Evolutionary conservation across 1,284 basidiomycete species (phyloP), one percentile per base, ranked within the genome.

Genomic region (Heimioporus retisporus): DNA sequence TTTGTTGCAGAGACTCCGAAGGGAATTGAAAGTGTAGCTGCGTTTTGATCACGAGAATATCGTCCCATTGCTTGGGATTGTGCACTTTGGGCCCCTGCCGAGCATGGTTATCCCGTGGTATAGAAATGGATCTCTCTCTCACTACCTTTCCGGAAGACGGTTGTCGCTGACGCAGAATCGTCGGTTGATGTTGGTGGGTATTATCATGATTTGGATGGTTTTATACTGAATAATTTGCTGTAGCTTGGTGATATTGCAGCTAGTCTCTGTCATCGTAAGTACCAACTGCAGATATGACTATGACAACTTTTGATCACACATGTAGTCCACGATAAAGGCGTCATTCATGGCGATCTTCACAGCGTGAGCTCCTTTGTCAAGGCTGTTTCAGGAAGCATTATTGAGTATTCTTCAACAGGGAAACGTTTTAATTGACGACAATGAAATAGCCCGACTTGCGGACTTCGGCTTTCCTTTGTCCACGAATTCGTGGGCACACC

Each of bases 391-490:
- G 23, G 15, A 42, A 58, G 6, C 25, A 50, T 6, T 21, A 54
- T 51, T 61, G 21, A 71, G 42, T 23, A 1, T 56, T 57, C 54
- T 40, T 60, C 19, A 19, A 21, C n/a, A 79, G 78, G 77, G 46
- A n/a, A 79, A 79, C 59, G 66, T 77, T 61, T 55, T 77, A 21
- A 69, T 77, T 16, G 62, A 71, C 50, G 70, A 70, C 10, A 8
- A 67, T n/a, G 75, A 74, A 18, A 67, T 65, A 21, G 75, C 77
- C 58, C 71, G 75, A 25, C 62, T 77, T 19, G 64, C 72, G 0
- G 82, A 83, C 63, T 84, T 83, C 60, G 81, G 14, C 72, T 82
- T 16, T 83, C 82, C 1, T 69, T 74, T 43, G 69, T 79, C 57
- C 68, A 63, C 6, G 81, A 81, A 43, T 74, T 79, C 44, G 65